phyloP scores from a whole-genome alignment of 208 protist species.

The Balamuthia mandrillaris region DNA sequence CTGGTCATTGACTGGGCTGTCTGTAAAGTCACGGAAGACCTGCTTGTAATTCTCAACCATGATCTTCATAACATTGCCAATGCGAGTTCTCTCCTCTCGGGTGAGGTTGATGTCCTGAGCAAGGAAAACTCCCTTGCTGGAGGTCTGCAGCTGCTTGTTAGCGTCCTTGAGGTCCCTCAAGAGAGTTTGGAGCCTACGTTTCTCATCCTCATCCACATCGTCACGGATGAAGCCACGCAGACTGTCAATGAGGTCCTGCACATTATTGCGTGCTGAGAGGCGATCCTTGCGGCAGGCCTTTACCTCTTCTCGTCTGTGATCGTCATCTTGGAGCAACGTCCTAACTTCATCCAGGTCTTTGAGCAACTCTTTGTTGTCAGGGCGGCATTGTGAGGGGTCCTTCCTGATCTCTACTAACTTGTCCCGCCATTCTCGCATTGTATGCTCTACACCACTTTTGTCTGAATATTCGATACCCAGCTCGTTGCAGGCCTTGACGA shows the following conservation, averaged over 20 bases:
- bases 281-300: conserved; percentile 16
- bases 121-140: not conserved
- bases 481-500: conserved; percentile 23
- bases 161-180: conserved; percentile 3
- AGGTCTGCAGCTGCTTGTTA: conserved; percentile 13
- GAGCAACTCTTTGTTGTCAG: conserved; percentile 1
- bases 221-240: conserved; percentile 4
- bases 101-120: conserved; percentile 6
- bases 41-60: conserved; percentile 11
- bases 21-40: not conserved
- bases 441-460: not conserved
- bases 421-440: not conserved
- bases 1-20: not conserved
- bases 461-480: not conserved
- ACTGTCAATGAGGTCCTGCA: not conserved
- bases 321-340: not conserved
- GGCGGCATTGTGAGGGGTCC: not conserved
- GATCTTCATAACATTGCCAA: not conserved
- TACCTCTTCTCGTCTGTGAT: conserved; percentile 22
- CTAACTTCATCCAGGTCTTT: conserved; percentile 4
- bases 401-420: not conserved
- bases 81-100: not conserved
- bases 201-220: not conserved
- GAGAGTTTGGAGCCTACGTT: not conserved
- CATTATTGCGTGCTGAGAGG: conserved; percentile 4